Conservation (phyloP, 2,329 filamentous ascomycete genomes). For the Neofusicoccum ribis region DNA sequence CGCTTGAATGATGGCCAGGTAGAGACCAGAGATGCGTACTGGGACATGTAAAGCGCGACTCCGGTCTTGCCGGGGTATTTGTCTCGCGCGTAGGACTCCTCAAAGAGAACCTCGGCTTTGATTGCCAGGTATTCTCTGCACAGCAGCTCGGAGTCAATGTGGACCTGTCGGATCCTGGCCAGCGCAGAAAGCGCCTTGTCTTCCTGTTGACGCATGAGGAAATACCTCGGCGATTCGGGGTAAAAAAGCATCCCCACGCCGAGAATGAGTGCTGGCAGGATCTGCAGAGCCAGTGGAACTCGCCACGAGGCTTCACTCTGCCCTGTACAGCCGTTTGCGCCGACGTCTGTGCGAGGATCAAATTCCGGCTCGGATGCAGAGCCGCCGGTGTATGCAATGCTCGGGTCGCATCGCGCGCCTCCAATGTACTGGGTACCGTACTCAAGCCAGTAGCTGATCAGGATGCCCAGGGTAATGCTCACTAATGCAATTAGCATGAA, state of each 20-base stretch:
- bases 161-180: slow-evolving; percentile 68
- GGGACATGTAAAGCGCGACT: neutral
- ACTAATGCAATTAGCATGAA: neutral
- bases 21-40: slow-evolving; percentile 37
- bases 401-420: slow-evolving; percentile 45
- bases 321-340: neutral
- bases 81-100: slow-evolving; percentile 24
- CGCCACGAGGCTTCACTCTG: slow-evolving; percentile 57
- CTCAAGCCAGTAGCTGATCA: slow-evolving; percentile 55
- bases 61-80: slow-evolving; percentile 33
- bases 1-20: slow-evolving; percentile 30
- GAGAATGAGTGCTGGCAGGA: slow-evolving; percentile 74
- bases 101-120: slow-evolving; percentile 7
- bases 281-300: slow-evolving; percentile 74
- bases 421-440: slow-evolving; percentile 38
- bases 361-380: slow-evolving; percentile 42
- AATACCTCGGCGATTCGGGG: slow-evolving; percentile 81
- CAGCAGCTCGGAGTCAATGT: slow-evolving; percentile 68
- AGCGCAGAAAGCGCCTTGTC: slow-evolving; percentile 62
- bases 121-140: slow-evolving; percentile 57
- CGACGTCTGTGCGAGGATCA: slow-evolving; percentile 27
- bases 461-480: slow-evolving; percentile 60
- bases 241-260: slow-evolving; percentile 68
- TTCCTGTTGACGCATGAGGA: slow-evolving; percentile 71
- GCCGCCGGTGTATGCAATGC: slow-evolving; percentile 49